phyloP scores from a whole-genome alignment of 306 rosid genomes.

The Pterocarpus santalinus region DNA sequence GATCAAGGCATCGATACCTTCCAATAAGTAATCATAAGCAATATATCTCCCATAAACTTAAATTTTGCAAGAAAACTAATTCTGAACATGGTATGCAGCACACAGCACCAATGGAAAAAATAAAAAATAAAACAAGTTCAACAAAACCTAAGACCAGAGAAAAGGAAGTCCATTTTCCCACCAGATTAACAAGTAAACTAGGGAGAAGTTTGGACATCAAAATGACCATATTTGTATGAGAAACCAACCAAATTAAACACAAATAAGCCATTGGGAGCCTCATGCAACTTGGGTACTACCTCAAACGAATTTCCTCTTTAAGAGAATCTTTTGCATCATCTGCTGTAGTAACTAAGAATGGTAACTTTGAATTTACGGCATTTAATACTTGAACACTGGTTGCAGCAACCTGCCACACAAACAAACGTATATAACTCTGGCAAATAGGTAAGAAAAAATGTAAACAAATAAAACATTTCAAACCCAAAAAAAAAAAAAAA shows the following conservation, averaged over 20 bases:
- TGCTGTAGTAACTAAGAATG: constrained; percentile 83
- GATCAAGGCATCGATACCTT: constrained; percentile 95
- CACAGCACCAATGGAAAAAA: constrained; percentile 9
- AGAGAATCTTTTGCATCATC: constrained; percentile 84
- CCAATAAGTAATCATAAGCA: constrained; percentile 41
- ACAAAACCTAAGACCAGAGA: background rate
- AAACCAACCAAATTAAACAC: constrained; percentile 6
- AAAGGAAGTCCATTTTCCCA: constrained; percentile 12
- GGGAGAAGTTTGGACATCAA: constrained; percentile 8
- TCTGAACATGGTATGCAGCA: background rate
- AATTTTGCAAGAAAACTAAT: constrained; percentile 8
- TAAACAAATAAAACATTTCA: background rate
- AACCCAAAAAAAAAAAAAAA: background rate
- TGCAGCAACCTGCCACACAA: constrained; percentile 75
- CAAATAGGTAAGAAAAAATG: background rate
- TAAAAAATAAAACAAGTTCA: background rate
- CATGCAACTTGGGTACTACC: constrained; percentile 55
- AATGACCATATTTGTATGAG: background rate
- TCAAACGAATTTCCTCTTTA: constrained; percentile 93
- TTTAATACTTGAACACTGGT: constrained; percentile 78
- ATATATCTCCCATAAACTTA: constrained; percentile 33
- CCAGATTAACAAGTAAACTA: constrained; percentile 1
- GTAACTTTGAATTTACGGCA: constrained; percentile 80
- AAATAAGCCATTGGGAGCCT: constrained; percentile 23
- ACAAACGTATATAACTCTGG: constrained; percentile 30